Evolutionary conservation across 805 yeast species (phyloP).

Genomic region (Candida methanosorbosa): DNA sequence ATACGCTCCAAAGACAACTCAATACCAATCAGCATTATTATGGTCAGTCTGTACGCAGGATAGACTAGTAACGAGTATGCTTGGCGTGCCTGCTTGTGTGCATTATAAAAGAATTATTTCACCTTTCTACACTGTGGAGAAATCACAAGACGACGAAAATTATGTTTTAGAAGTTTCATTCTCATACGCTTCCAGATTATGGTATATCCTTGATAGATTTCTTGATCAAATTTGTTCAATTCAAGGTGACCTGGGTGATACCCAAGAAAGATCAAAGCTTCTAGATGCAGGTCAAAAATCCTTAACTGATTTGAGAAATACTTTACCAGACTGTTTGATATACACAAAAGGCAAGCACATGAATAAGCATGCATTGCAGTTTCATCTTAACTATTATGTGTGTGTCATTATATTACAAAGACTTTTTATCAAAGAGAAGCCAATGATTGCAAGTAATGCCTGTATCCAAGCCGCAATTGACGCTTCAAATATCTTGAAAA

Average conservation of each 20-base stretch:
- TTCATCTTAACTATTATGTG: conserved; percentile 18
- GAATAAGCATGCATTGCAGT: conserved; percentile 8
- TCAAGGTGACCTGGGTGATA: conserved; percentile 25
- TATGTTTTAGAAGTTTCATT: conserved; percentile 18
- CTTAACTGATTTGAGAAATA: conserved; percentile 13
- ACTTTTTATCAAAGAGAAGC: conserved; percentile 10
- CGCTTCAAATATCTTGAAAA: conserved; percentile 6
- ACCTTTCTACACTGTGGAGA: conserved; percentile 18
- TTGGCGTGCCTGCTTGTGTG: conserved; percentile 23
- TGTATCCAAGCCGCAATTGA: conserved; percentile 12
- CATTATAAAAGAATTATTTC: conserved; percentile 25
- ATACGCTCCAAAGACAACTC: conserved; percentile 18
- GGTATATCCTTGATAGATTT: conserved; percentile 25
- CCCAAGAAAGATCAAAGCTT: conserved; percentile 16
- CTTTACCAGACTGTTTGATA: conserved; percentile 13
- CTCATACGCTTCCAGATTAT: conserved; percentile 17
- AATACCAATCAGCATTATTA: conserved; percentile 17
- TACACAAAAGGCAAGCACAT: neutral
- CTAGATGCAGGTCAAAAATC: conserved; percentile 17
- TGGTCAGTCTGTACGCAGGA: conserved; percentile 26
- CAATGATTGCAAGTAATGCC: conserved; percentile 7
- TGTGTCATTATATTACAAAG: conserved; percentile 13
- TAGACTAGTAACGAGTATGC: conserved; percentile 15
- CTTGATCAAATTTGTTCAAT: conserved; percentile 25
- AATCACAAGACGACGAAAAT: conserved; percentile 3